Conservation (phyloP, 2,329 filamentous ascomycete genomes). For the Claviceps purpurea region DNA sequence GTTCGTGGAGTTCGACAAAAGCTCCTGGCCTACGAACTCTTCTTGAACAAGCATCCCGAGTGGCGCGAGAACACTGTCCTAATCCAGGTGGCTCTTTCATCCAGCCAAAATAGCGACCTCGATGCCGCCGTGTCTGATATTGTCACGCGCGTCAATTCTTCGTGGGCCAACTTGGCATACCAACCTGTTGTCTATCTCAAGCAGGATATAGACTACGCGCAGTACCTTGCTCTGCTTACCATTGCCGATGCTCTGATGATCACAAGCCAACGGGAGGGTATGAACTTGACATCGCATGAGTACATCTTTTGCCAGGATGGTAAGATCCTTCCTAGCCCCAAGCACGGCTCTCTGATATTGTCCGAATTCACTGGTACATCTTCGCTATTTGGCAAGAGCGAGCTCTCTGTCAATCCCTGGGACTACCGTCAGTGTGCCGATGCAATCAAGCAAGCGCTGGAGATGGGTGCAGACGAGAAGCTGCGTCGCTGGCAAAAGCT, state of each 20-base stretch:
- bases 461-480: conserved; percentile 67
- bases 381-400: conserved; percentile 66
- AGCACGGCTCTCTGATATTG: conserved; percentile 77
- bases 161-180: conserved; percentile 80
- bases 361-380: conserved; percentile 93
- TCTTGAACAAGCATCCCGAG: conserved; percentile 84
- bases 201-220: conserved; percentile 84
- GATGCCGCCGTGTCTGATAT: conserved; percentile 86
- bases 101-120: conserved; percentile 75
- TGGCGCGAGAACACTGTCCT: conserved; percentile 81
- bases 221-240: conserved; percentile 83
- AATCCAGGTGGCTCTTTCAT: conserved; percentile 87
- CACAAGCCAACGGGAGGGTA: conserved; percentile 87
- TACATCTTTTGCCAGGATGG: conserved; percentile 91
- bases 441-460: conserved; percentile 69
- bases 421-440: conserved; percentile 81
- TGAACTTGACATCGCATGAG: conserved; percentile 94
- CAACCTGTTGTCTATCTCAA: conserved; percentile 88
- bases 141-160: conserved; percentile 84
- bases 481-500: conserved; percentile 60
- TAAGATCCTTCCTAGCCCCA: conserved; percentile 52
- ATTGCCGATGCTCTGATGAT: conserved; percentile 90
- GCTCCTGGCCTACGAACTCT: conserved; percentile 80
- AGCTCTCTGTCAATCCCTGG: conserved; percentile 88
- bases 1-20: conserved; percentile 90